These are phyloP conservation scores for Lasiosphaeris hirsuta DNA, from an alignment of 495 filamentous ascomycete species.

Conservation along the genomic window DNA sequence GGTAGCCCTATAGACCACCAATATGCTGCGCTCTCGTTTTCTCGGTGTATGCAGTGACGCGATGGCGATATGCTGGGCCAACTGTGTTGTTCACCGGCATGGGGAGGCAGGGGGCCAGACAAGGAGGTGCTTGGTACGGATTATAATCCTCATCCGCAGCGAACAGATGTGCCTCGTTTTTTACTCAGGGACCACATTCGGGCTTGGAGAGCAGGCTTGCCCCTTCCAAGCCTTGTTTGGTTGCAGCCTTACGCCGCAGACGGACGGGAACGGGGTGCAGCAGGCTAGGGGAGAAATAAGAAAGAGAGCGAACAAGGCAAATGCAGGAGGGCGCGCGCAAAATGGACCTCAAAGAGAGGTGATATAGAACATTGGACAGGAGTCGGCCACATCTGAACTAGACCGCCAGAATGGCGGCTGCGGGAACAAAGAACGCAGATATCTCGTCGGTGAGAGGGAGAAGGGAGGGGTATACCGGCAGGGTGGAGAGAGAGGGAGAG, in stretches of 20 bases:
- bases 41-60: too few relatives aligned
- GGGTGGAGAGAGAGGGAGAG: neutral
- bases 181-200: neutral
- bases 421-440: slow-evolving; percentile 6
- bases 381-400: neutral
- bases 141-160: neutral
- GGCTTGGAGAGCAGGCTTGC: neutral
- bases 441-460: slow-evolving; percentile 6
- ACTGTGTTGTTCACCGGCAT: too few relatives aligned
- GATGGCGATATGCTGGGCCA: too few relatives aligned
- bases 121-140: neutral
- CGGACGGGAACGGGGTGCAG: neutral
- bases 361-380: neutral
- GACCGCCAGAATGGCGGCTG: neutral
- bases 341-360: too few relatives aligned
- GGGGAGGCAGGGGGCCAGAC: too few relatives aligned
- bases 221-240: slow-evolving; percentile 6
- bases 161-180: neutral
- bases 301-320: slow-evolving; percentile 3
- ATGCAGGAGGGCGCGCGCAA: neutral
- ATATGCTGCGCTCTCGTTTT: too few relatives aligned
- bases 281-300: neutral
- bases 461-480: neutral
- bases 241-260: slow-evolving; percentile 16
- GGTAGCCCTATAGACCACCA: too few relatives aligned